phyloP scores from a whole-genome alignment of 1,284 basidiomycete species.

The Ustilago shanxiensis region DNA sequence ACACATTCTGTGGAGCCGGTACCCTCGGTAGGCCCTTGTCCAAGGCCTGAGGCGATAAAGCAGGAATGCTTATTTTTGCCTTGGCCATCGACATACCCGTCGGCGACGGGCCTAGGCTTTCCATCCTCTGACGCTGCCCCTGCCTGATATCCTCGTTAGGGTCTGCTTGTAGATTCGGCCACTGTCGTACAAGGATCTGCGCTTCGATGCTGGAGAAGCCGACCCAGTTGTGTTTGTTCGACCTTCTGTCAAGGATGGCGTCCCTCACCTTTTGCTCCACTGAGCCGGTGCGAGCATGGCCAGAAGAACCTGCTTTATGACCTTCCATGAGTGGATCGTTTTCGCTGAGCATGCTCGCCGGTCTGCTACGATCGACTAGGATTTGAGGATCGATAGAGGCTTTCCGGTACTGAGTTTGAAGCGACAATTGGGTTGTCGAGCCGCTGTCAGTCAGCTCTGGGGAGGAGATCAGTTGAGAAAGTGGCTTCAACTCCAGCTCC shows the following conservation, averaged over 20 bases:
- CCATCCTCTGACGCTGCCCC: not conserved
- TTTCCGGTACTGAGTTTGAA: constrained; percentile 6
- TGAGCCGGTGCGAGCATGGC: constrained; percentile 31
- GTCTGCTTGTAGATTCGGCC: not conserved
- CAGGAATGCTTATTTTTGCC: not conserved
- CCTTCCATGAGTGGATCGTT: constrained; percentile 3
- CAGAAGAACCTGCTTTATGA: constrained; percentile 2
- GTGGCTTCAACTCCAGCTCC: constrained; percentile 54
- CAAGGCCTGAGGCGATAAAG: not conserved
- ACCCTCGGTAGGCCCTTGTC: constrained; percentile 38
- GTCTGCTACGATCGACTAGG: constrained; percentile 19
- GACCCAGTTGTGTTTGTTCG: constrained; percentile 52
- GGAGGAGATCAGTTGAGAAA: constrained; percentile 32
- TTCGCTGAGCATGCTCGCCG: constrained; percentile 19
- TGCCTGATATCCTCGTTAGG: not conserved
- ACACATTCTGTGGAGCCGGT: constrained; percentile 35
- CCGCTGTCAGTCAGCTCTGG: not conserved
- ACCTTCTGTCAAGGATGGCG: constrained; percentile 26
- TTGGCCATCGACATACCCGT: constrained; percentile 21
- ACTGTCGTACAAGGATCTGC: constrained; percentile 39
- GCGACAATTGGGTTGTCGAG: constrained; percentile 20
- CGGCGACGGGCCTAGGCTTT: constrained; percentile 7
- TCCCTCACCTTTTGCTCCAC: constrained; percentile 40
- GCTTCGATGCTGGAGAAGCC: constrained; percentile 48
- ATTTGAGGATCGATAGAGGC: not conserved